A percentile compares a stretch with the other conserved stretches of the same genome.
Conservation (phyloP, 140 eudicot genomes). For the Bidens hawaiensis region DNA sequence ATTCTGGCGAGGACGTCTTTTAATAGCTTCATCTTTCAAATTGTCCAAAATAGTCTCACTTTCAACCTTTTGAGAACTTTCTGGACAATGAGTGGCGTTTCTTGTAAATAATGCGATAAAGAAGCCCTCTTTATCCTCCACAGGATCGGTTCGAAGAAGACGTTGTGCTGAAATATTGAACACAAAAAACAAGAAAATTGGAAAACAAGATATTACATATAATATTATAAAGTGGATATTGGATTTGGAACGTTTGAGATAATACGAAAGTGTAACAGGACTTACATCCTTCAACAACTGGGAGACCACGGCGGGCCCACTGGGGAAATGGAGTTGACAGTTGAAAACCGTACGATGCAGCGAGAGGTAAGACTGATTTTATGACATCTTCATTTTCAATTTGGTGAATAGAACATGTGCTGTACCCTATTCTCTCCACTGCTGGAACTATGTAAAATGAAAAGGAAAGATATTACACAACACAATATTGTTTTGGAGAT, state of each 20-base stretch:
- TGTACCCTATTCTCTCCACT: constrained; percentile 87
- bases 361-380: constrained; percentile 60
- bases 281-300: constrained; percentile 86
- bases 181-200: background rate
- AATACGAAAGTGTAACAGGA: constrained; percentile 2
- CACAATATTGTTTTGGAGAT: too few species aligned
- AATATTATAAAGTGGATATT: background rate
- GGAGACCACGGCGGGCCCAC: constrained; percentile 95
- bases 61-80: background rate
- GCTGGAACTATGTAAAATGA: constrained; percentile 56
- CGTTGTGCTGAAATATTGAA: constrained; percentile 29
- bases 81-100: constrained; percentile 12
- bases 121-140: constrained; percentile 87
- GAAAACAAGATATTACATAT: too few species aligned
- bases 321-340: constrained; percentile 69
- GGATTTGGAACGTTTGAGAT: too few species aligned
- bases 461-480: background rate
- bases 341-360: constrained; percentile 64
- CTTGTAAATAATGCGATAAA: constrained; percentile 78
- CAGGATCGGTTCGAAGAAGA: constrained; percentile 69
- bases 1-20: constrained; percentile 5
- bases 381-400: constrained; percentile 93
- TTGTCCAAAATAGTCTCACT: background rate
- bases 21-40: background rate
- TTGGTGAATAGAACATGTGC: constrained; percentile 92